phyloP scores from a whole-genome alignment of 305 asterid species.

The Andrographis paniculata region DNA sequence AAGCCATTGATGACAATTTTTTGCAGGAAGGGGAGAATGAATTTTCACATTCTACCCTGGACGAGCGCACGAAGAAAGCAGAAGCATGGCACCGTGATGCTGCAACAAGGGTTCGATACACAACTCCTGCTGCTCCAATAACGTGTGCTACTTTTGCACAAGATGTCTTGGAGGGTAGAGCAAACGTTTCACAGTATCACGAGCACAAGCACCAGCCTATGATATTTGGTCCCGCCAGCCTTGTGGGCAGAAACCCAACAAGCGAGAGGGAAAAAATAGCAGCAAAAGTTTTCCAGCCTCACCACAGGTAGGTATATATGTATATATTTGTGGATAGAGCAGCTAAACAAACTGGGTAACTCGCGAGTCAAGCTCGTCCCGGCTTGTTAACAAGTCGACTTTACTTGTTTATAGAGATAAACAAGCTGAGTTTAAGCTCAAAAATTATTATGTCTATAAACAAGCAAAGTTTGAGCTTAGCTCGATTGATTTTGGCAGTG shows the following conservation, averaged over 20 bases:
- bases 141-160: constrained; percentile 99
- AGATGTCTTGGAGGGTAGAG: constrained; percentile 91
- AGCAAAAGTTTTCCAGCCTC: constrained; percentile 95
- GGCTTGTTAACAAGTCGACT: no score
- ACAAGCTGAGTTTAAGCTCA: no score
- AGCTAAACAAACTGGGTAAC: no score
- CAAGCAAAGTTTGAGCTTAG: no score
- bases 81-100: constrained; percentile 93
- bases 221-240: constrained; percentile 94
- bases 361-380: no score
- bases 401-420: no score
- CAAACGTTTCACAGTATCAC: constrained; percentile 56
- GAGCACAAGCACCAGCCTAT: constrained; percentile 93
- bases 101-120: constrained; percentile 56
- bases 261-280: constrained; percentile 83
- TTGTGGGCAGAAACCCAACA: constrained; percentile 64
- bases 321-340: no score
- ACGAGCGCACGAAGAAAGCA: constrained; percentile 75
- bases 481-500: no score
- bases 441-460: no score
- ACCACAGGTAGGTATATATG: constrained; percentile 45
- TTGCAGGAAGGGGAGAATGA: constrained; percentile 64
- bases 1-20: constrained; percentile 13
- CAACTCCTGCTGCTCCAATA: constrained; percentile 76
- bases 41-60: constrained; percentile 49